Conservation (phyloP, 2,329 filamentous ascomycete species). For the Pezicula rhizophila region DNA sequence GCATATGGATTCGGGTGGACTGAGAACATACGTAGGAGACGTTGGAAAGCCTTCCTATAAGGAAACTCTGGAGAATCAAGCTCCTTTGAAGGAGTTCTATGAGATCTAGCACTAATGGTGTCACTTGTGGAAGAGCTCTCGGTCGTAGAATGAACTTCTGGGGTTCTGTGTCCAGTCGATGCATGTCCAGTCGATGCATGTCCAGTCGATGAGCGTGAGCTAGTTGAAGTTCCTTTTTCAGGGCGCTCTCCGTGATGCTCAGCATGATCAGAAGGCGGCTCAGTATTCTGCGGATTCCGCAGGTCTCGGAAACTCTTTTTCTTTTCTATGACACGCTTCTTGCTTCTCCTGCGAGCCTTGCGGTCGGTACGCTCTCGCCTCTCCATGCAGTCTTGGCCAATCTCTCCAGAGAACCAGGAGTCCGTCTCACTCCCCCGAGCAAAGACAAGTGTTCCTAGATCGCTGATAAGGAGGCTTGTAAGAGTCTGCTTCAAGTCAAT, state of each 20-base stretch:
- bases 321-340: slow-evolving; percentile 50
- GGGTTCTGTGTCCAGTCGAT: slow-evolving; percentile 15
- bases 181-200: slow-evolving; percentile 16
- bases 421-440: slow-evolving; percentile 83
- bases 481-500: slow-evolving; percentile 71
- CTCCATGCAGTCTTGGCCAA: slow-evolving; percentile 59
- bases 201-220: slow-evolving; percentile 15
- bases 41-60: slow-evolving; percentile 73
- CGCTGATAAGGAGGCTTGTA: slow-evolving; percentile 79
- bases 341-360: slow-evolving; percentile 36
- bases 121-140: slow-evolving; percentile 25
- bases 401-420: slow-evolving; percentile 62
- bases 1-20: slow-evolving; percentile 81
- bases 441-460: slow-evolving; percentile 81
- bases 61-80: slow-evolving; percentile 55
- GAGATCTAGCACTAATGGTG: slow-evolving; percentile 6
- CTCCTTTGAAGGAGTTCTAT: slow-evolving; percentile 21
- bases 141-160: slow-evolving; percentile 18
- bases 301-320: slow-evolving; percentile 65
- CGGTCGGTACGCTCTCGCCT: slow-evolving; percentile 53
- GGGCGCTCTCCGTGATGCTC: slow-evolving; percentile 10
- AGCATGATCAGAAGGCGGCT: slow-evolving; percentile 15
- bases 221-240: slow-evolving; percentile 18
- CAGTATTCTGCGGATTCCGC: slow-evolving; percentile 41
- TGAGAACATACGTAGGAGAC: slow-evolving; percentile 78